Percentiles rank a stretch among this genome's conserved stretches.
These are phyloP conservation scores for Agrocybe praecox DNA, from an alignment of 768 basidiomycete species.

Conservation along the genomic window DNA sequence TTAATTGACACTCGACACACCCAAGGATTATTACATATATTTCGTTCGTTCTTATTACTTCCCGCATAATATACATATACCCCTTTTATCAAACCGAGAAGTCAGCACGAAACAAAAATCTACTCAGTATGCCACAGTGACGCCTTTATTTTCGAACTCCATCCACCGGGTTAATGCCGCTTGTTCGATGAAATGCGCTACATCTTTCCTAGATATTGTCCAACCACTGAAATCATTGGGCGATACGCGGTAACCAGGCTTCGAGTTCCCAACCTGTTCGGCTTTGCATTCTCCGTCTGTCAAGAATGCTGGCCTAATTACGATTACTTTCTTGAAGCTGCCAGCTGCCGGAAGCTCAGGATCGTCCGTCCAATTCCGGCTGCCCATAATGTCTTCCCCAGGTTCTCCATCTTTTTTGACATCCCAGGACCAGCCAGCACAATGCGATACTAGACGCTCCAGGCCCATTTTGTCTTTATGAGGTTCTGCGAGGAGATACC, in stretches of 20 bases:
- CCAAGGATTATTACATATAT: not conserved
- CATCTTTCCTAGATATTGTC: constrained; percentile 64
- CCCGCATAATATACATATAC: not conserved
- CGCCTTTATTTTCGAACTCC: constrained; percentile 50
- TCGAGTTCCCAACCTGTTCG: constrained; percentile 28
- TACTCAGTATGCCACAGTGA: constrained; percentile 50
- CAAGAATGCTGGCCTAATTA: constrained; percentile 60
- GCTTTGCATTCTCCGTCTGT: constrained; percentile 56
- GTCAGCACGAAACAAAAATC: not conserved
- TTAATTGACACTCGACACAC: not conserved
- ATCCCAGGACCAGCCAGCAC: constrained; percentile 55
- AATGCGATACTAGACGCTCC: constrained; percentile 53
- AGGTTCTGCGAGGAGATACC: constrained; percentile 41
- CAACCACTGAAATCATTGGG: constrained; percentile 47
- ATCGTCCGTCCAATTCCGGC: constrained; percentile 39
- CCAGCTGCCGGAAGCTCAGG: constrained; percentile 46
- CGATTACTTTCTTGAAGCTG: constrained; percentile 43
- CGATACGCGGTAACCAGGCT: constrained; percentile 43
- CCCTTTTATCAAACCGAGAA: not conserved
- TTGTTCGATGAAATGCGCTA: constrained; percentile 65
- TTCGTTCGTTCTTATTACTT: not conserved
- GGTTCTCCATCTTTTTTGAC: constrained; percentile 38
- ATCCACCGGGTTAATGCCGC: constrained; percentile 48
- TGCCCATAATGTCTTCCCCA: constrained; percentile 40
- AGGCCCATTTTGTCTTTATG: constrained; percentile 65